Evolutionary conservation across 148 eudicot species (phyloP).

Genomic region (Persicaria tinctoria): DNA sequence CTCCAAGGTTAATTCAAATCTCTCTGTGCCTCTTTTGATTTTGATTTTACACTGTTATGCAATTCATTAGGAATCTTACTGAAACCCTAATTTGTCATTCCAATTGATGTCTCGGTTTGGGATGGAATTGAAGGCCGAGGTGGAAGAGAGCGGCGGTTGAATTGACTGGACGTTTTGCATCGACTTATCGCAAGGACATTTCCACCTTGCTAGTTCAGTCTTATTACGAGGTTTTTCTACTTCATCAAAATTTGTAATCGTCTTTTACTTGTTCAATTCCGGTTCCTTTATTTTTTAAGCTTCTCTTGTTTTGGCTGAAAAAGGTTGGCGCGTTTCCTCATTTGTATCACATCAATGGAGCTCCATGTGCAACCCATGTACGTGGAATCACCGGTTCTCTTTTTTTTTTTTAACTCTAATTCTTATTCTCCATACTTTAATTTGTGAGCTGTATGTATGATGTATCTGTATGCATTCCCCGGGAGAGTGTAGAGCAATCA

Average conservation of each 20-base stretch:
- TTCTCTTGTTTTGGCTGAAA: not conserved
- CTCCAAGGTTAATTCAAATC: not conserved
- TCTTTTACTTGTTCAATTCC: not conserved
- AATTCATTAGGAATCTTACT: conserved; percentile 3
- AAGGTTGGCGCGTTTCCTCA: conserved; percentile 65
- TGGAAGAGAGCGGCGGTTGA: conserved; percentile 59
- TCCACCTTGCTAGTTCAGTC: conserved; percentile 54
- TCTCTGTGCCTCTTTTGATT: not conserved
- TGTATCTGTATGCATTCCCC: too few relatives aligned
- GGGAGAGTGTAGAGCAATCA: not conserved
- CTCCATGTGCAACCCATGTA: conserved; percentile 59
- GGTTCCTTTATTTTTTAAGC: not conserved
- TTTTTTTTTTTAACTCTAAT: not conserved
- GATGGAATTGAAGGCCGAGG: conserved; percentile 27
- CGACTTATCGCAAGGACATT: conserved; percentile 46
- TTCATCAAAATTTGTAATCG: not conserved
- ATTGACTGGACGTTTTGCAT: conserved; percentile 50
- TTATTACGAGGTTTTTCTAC: conserved; percentile 42
- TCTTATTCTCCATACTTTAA: not conserved
- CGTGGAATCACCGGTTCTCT: conserved; percentile 7
- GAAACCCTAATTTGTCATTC: not conserved
- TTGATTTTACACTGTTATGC: not conserved
- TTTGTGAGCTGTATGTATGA: not conserved
- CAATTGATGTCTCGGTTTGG: not conserved
- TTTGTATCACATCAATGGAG: conserved; percentile 41